Evolutionary conservation across 805 yeast genomes (phyloP), one percentile per base, ranked within the genome.

Genomic region (Zygotorulaspora chibaensis): DNA sequence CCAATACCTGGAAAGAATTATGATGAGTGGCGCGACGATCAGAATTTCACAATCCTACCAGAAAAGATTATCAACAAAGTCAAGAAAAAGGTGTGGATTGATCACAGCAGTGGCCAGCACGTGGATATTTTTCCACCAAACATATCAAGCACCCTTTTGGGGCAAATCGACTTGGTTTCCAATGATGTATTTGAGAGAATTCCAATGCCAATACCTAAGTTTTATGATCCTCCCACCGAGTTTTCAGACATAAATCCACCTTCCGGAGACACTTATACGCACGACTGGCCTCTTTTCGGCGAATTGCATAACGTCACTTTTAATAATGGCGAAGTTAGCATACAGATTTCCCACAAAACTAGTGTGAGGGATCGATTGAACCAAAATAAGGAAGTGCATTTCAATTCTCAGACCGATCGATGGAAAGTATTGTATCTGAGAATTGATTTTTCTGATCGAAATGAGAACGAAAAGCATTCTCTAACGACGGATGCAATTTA

Each of bases 401-500:
- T 62, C 44, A 68, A 70, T 38, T 66, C 65, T 7, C 57, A 66
- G 33, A 68, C 65, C 33, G 62, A 71, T 10, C 60, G 65, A 15
- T 66, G 71, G 51, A 70, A 73, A 43, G 62, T 79, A 37, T 54
- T 72, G 27, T 61, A 59, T 16, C 27, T 69, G 2, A 61, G 55
- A 29, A 50, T 70, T 25, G 64, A 62, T 13, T 53, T 70, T 27
- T 52, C 62, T 6, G 83, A 82, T 58, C 45, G 56, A 16, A 65
- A 67, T 3, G 86, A 83, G 50, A 57, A 67, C 7, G 73, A 78
- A 27, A 70, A 67, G 44, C 80, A 81, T 57, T 58, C 61, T 1
- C 53, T 88, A 15, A 69, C 71, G 3, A 66, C 86, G 9, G 66
- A 67, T 18, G 90, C 89, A 0, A 72, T 81, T 1, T 84, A 83